These are phyloP conservation scores for Plantago elongata DNA, from an alignment of 257 asterid genomes.

Conservation along the genomic window DNA sequence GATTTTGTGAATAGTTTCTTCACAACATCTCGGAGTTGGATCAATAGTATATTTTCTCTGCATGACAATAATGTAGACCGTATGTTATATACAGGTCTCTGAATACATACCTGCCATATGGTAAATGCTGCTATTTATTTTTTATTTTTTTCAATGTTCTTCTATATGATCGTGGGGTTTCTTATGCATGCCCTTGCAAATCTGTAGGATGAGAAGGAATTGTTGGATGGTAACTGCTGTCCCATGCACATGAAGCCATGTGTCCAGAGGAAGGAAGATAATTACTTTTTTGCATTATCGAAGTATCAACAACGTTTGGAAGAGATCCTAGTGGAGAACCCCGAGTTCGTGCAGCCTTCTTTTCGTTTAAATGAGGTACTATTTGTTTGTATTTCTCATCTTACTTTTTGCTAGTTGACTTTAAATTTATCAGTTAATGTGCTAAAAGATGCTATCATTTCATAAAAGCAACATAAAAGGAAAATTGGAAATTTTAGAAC, in stretches of 20 bases:
- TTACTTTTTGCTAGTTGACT: neutral
- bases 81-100: no score
- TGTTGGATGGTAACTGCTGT: slow-evolving; percentile 80
- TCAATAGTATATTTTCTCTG: no score
- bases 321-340: slow-evolving; percentile 55
- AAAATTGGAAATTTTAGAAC: neutral
- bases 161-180: neutral
- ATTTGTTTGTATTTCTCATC: neutral
- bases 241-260: slow-evolving; percentile 95
- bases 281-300: slow-evolving; percentile 91
- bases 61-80: no score
- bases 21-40: no score
- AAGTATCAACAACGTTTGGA: slow-evolving; percentile 78
- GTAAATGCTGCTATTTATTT: no score
- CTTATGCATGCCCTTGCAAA: slow-evolving; percentile 2
- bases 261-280: slow-evolving; percentile 77
- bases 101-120: no score
- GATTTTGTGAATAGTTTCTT: no score
- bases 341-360: slow-evolving; percentile 85
- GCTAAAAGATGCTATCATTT: neutral
- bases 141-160: no score
- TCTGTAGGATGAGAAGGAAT: slow-evolving; percentile 81
- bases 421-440: neutral
- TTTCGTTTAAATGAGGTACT: slow-evolving; percentile 87
- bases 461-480: neutral